Conservation (phyloP, 2,329 filamentous ascomycete species). For the Penicillium sp. region DNA sequence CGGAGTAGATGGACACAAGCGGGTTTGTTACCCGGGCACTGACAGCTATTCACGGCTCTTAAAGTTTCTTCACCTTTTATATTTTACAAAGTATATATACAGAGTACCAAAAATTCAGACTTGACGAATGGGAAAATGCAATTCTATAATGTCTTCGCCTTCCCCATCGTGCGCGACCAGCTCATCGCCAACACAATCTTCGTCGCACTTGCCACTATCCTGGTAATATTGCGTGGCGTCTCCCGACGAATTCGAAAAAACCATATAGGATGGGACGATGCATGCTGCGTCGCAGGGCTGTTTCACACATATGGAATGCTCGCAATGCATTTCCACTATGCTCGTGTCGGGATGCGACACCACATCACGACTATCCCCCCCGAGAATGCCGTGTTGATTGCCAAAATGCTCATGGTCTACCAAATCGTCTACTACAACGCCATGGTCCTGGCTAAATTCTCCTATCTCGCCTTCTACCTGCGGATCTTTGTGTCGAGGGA, state of each 20-base stretch:
- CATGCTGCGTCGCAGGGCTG: conserved; percentile 24
- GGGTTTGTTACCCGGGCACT: neutral
- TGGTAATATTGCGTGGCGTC: conserved; percentile 25
- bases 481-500: conserved; percentile 33
- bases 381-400: conserved; percentile 10
- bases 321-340: conserved; percentile 22
- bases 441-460: conserved; percentile 31
- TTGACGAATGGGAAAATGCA: neutral
- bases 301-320: conserved; percentile 24
- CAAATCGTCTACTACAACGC: conserved; percentile 32
- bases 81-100: neutral
- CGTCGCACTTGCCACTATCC: conserved; percentile 27
- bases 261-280: conserved; percentile 35
- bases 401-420: conserved; percentile 22
- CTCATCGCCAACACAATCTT: conserved; percentile 26
- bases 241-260: conserved; percentile 29
- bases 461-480: conserved; percentile 34
- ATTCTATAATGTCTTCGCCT: conserved; percentile 18
- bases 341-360: conserved; percentile 19
- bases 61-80: neutral
- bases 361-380: conserved; percentile 7
- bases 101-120: too few species aligned
- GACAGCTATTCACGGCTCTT: neutral
- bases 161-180: conserved; percentile 19
- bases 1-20: neutral